Evolutionary conservation across 2,329 filamentous ascomycete genomes (phyloP), one percentile per base, ranked within the genome.

Genomic region (Alternaria solani): DNA sequence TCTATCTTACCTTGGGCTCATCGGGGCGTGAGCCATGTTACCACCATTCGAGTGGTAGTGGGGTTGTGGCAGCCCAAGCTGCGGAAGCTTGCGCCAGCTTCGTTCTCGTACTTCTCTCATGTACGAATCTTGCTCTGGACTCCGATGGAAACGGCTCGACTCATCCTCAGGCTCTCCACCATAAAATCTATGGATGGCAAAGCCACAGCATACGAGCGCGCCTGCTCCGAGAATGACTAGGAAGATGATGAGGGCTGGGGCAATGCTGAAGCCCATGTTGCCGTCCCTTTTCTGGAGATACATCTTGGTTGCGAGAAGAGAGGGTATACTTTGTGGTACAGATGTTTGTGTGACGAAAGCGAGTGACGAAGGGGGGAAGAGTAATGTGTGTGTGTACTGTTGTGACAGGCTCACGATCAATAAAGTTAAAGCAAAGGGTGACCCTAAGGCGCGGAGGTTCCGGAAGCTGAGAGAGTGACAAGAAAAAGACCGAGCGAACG

Each of bases 51-150:
- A 48, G 34, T 62, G 48, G 7, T 48, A 26, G 14, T 57, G 26
- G 1, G 61, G 39, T 14, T 59, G 20, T 25, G 32, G 52, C 12
- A 49, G 14, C 9, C 55, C 51, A 9, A 63, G 32, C 34, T 39
- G 55, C 2, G 63, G 63, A 11, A 72, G 44, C 23, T 55, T 68
- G 52, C 56, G 57, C 63, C 71, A 62, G 44, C 66, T 71, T 51
- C 74, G 58, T 28, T 69, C 68, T 28, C 75, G 55, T 5, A 76
- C 72, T 48, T 76, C 69, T 14, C 69, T 52, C 75, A 77, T 77
- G 16, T 77, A 77, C n/a, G 67, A 65, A n/a, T 72, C 68, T 51
- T 77, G 75, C 30, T 70, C 71, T 16, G 65, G 62, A 2, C 64
- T 59, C 23, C 72, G 60, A 3, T 60, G 52, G 48, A 48, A 55